Conservation (phyloP, 2,329 filamentous ascomycete genomes). For the Penicillium vulpinum region DNA sequence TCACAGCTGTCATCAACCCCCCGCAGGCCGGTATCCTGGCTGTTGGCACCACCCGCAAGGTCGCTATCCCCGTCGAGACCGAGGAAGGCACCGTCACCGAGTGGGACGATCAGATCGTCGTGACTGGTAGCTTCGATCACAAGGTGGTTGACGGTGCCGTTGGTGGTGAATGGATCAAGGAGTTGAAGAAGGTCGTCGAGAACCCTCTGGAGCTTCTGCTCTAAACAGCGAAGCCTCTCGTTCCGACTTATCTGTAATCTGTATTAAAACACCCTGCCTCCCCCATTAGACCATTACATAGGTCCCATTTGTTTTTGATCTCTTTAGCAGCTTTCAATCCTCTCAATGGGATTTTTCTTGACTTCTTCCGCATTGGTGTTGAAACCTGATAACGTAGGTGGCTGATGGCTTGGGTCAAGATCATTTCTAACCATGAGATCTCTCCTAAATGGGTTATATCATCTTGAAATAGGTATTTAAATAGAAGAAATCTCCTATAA, state of each 20-base stretch:
- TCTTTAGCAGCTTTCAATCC: conserved; percentile 34
- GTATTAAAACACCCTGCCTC: conserved; percentile 37
- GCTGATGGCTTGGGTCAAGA: background rate
- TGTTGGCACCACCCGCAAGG: conserved; percentile 93
- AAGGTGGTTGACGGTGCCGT: conserved; percentile 97
- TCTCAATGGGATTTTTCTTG: conserved; percentile 30
- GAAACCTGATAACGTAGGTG: conserved; percentile 11
- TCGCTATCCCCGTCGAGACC: conserved; percentile 79
- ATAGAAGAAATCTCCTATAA: background rate
- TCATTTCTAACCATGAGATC: background rate
- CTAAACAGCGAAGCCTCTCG: conserved; percentile 50
- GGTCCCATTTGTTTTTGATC: conserved; percentile 31
- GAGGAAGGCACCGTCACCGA: conserved; percentile 79
- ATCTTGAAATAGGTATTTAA: background rate
- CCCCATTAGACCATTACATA: conserved; percentile 27
- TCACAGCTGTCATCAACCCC: conserved; percentile 98
- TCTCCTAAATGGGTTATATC: background rate
- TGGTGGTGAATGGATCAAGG: conserved; percentile 93
- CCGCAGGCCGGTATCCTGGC: conserved; percentile 94
- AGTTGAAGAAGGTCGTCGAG: conserved; percentile 96
- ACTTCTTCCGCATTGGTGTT: background rate
- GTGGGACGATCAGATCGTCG: conserved; percentile 96
- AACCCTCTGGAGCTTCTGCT: conserved; percentile 94
- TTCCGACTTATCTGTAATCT: conserved; percentile 30
- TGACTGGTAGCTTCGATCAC: conserved; percentile 97